A percentile compares a stretch with the other conserved stretches of the same genome.
phyloP scores from a whole-genome alignment of 2,329 filamentous ascomycete species.

The Phialophora verrucosa region DNA sequence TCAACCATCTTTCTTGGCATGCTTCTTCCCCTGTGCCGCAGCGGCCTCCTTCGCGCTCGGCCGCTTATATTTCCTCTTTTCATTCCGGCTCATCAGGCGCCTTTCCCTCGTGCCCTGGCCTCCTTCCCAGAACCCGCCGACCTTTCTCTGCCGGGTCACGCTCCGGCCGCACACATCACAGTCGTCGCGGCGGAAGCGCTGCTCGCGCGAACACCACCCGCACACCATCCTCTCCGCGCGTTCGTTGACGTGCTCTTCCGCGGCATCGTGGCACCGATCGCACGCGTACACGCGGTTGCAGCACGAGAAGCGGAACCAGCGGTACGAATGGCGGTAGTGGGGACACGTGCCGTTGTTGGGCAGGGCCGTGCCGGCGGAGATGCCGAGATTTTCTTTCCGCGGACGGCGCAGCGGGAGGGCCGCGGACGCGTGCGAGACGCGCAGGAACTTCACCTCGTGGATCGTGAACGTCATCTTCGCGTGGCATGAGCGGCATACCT shows the following conservation, averaged over 20 bases:
- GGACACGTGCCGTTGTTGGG: conserved; percentile 59
- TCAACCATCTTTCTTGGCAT: neutral
- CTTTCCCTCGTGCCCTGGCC: conserved; percentile 80
- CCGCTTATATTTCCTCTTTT: conserved; percentile 37
- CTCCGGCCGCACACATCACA: conserved; percentile 74
- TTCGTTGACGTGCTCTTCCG: conserved; percentile 74
- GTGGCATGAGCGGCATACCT: conserved; percentile 80
- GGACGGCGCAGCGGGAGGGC: conserved; percentile 37
- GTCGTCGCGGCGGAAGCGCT: conserved; percentile 76
- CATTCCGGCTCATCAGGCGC: conserved; percentile 71
- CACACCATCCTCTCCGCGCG: conserved; percentile 84
- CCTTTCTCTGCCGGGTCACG: conserved; percentile 67
- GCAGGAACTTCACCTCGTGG: conserved; percentile 77
- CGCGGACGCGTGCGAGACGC: conserved; percentile 58
- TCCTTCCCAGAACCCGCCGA: conserved; percentile 80
- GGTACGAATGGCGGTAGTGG: conserved; percentile 61
- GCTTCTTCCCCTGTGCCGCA: conserved; percentile 9
- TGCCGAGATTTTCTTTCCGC: conserved; percentile 59
- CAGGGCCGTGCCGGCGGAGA: conserved; percentile 60
- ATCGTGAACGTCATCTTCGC: conserved; percentile 78
- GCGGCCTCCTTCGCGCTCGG: conserved; percentile 11
- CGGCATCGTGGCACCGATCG: conserved; percentile 74
- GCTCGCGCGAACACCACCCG: conserved; percentile 78
- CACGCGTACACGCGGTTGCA: conserved; percentile 64
- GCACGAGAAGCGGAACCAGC: conserved; percentile 66